Conservation (phyloP, 1,284 basidiomycete genomes). For the Coriolopsis trogii region DNA sequence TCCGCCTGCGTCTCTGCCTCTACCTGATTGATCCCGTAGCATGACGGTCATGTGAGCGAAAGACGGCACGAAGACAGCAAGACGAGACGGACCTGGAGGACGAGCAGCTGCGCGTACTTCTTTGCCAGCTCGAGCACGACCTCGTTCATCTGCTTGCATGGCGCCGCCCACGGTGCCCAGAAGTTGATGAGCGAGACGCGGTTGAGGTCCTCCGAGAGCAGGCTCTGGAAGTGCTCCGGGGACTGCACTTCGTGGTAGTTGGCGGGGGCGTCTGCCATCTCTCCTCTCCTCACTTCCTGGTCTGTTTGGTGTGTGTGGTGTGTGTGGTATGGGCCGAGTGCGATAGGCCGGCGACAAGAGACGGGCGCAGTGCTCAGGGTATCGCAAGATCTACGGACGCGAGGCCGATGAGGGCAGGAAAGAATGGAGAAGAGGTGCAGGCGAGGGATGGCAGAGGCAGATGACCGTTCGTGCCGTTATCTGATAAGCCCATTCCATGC, state of each 20-base stretch:
- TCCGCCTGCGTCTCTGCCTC: constrained; percentile 90
- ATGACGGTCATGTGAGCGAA: neutral
- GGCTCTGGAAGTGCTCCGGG: constrained; percentile 71
- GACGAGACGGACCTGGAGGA: constrained; percentile 64
- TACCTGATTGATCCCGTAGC: constrained; percentile 52
- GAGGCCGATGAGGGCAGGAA: neutral
- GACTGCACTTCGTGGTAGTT: constrained; percentile 65
- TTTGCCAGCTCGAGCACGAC: constrained; percentile 72
- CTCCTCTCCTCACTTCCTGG: neutral
- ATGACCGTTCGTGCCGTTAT: constrained; percentile 10
- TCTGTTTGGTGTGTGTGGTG: too few relatives aligned
- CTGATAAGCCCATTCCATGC: constrained; percentile 12
- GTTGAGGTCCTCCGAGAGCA: constrained; percentile 77
- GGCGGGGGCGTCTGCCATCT: constrained; percentile 21
- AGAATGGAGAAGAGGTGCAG: neutral
- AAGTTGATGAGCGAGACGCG: constrained; percentile 89
- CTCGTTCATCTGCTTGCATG: constrained; percentile 86
- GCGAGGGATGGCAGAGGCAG: constrained; percentile 8
- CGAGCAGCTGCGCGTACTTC: constrained; percentile 71
- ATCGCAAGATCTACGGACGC: too few relatives aligned
- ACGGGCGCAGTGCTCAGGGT: neutral
- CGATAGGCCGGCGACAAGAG: neutral
- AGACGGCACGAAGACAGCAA: neutral
- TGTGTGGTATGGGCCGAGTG: neutral
- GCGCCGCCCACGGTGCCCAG: constrained; percentile 92